Percentiles rank a stretch among this genome's conserved stretches.
Evolutionary conservation across 2,329 filamentous ascomycete genomes (phyloP).

Genomic region (Colletotrichum graminicola): DNA sequence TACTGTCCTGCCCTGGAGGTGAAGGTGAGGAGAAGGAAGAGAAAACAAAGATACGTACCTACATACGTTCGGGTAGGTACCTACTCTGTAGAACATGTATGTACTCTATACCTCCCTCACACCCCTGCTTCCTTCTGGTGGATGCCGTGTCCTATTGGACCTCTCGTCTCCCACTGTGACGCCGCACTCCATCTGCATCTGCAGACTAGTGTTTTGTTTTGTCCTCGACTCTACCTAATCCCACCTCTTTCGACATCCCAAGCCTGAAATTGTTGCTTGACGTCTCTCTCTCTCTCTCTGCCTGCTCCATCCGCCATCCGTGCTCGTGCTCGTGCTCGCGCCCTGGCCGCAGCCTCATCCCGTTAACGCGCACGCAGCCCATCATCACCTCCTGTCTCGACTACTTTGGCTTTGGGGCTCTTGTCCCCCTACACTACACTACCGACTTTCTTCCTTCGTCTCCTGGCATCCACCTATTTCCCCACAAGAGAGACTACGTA

Average conservation of each 20-base stretch:
- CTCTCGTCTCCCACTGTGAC: conserved; percentile 7
- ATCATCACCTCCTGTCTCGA: not conserved
- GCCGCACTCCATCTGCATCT: conserved; percentile 4
- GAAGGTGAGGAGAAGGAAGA: not conserved
- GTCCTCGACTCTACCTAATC: not conserved
- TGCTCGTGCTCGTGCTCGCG: not conserved
- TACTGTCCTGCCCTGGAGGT: not conserved
- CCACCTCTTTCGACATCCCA: conserved; percentile 14
- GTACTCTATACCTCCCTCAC: not conserved
- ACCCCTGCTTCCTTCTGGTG: not conserved
- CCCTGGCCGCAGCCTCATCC: conserved; percentile 9
- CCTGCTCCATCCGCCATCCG: not conserved
- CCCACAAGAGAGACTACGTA: conserved; percentile 2
- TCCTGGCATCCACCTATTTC: not conserved
- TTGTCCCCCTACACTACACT: not conserved
- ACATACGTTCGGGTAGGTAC: no score
- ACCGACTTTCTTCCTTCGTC: not conserved
- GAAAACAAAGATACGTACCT: not conserved
- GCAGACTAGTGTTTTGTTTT: not conserved
- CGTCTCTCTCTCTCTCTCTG: not conserved
- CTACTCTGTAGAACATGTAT: no score
- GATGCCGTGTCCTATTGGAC: not conserved
- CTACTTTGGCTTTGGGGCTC: not conserved
- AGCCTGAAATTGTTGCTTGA: conserved; percentile 6
- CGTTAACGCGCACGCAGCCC: conserved; percentile 3